Conservation (phyloP, 75 land plant genomes). For the Ceratopteris richardii region DNA sequence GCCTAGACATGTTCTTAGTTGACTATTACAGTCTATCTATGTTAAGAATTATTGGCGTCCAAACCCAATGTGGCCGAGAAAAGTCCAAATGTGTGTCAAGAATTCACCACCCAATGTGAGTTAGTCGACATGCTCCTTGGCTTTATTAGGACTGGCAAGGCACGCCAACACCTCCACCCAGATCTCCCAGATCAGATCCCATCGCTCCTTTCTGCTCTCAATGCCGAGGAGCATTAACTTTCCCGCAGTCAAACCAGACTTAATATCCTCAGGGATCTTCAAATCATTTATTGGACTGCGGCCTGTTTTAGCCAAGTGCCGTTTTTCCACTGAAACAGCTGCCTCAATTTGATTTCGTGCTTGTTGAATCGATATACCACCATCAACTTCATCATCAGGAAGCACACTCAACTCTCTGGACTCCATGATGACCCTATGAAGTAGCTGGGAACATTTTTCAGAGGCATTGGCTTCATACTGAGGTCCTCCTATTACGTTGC, state of each 20-base stretch:
- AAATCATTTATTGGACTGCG: too few species aligned
- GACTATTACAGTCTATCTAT: too few species aligned
- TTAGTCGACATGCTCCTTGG: not conserved
- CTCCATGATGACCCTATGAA: too few species aligned
- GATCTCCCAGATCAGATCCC: not conserved
- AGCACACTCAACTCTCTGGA: too few species aligned
- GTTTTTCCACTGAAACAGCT: not conserved
- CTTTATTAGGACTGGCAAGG: not conserved
- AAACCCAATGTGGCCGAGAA: slow-evolving; percentile 5
- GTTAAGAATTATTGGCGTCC: not conserved
- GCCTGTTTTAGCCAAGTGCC: too few species aligned
- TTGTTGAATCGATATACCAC: not conserved
- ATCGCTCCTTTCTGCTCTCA: slow-evolving; percentile 2
- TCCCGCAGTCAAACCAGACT: not conserved
- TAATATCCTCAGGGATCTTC: too few species aligned
- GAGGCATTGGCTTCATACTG: not conserved
- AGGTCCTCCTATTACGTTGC: not conserved
- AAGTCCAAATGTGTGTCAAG: slow-evolving; percentile 3
- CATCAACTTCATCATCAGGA: too few species aligned
- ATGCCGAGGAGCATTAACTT: not conserved
- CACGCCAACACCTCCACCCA: slow-evolving; percentile 5
- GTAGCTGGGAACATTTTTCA: too few species aligned
- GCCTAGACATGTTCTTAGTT: too few species aligned
- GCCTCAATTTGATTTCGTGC: not conserved
- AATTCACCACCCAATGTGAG: slow-evolving; percentile 9